phyloP scores from a whole-genome alignment of 2,329 filamentous ascomycete species.

The Colletotrichum gloeosporioides region DNA sequence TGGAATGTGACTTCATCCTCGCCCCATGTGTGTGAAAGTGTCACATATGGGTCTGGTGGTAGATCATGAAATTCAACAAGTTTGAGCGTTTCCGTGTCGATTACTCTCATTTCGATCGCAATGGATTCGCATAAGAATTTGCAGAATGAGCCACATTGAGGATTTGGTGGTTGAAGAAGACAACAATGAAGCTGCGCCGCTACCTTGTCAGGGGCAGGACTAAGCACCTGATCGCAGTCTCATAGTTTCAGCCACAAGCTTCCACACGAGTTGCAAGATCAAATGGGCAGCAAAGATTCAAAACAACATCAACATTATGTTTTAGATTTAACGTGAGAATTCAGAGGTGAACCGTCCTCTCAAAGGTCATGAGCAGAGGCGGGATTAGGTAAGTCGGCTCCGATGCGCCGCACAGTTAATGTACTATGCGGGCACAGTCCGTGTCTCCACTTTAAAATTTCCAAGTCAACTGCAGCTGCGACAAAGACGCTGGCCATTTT shows the following conservation, averaged over 20 bases:
- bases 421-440: slow-evolving; percentile 8
- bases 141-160: neutral
- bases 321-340: neutral
- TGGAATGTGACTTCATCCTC: slow-evolving; percentile 32
- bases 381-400: neutral
- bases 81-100: slow-evolving; percentile 24
- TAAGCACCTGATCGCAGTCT: neutral
- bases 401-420: neutral
- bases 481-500: neutral
- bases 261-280: accelerated
- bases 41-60: slow-evolving; percentile 29
- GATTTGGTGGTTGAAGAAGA: neutral
- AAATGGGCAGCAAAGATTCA: accelerated
- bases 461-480: slow-evolving; percentile 1
- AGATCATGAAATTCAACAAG: slow-evolving; percentile 24
- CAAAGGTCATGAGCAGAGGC: neutral
- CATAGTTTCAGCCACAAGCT: neutral
- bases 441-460: slow-evolving; percentile 16
- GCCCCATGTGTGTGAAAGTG: slow-evolving; percentile 41
- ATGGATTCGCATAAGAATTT: accelerated
- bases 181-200: neutral
- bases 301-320: neutral
- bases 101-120: slow-evolving; percentile 24
- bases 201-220: neutral
- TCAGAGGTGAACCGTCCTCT: neutral